Evolutionary conservation across 1,284 basidiomycete species (phyloP), one percentile per base, ranked within the genome.

Genomic region (Phylloboletellus chloephorus): DNA sequence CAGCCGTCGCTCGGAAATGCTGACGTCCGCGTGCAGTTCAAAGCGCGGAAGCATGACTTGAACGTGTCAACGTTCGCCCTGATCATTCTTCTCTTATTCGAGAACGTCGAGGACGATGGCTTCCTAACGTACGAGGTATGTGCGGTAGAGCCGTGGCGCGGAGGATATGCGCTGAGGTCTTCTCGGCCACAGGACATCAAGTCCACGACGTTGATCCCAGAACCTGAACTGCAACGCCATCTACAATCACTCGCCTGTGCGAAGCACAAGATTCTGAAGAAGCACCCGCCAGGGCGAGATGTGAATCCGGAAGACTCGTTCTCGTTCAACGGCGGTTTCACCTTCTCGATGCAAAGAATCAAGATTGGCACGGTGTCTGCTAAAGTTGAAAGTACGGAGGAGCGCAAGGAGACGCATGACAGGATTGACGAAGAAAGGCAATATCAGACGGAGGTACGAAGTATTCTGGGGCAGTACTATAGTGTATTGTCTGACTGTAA

Each of bases 181-280:
- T 21, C 9, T 12, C 29, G n/a, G 13, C 13, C 31, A 13, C 47
- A 86, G 82, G 81, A 86, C 51, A 81, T 88, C 50, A 76, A 74
- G 58, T 55, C 67, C n/a, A 74, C 82, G 1, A 93, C 90, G 0
- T 62, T 67, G 12, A 88, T 98, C 35, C 74, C 79, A 0, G 84
- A 93, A 10, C 47, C 50, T 0, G 95, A 98, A 43, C 73, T 98
- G 7, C 82, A 88, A 59, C 82, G 96, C 8, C 89, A 94, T 48
- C 73, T 99, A 7, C 96, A 98, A 61, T 94, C 93, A 0, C 74
- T 99, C 9, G 94, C 96, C 2, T 98, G 95, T 58, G 93, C 88
- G n/a, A 98, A 96, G 64, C 94, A 78, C 71, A 93, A 95, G 57
- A 75, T 98, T 24, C 65, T 99, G 45, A 88, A 82, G 60, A 98